Evolutionary conservation across 2,329 filamentous ascomycete species (phyloP).

Genomic region (Berkeleyomyces basicola): DNA sequence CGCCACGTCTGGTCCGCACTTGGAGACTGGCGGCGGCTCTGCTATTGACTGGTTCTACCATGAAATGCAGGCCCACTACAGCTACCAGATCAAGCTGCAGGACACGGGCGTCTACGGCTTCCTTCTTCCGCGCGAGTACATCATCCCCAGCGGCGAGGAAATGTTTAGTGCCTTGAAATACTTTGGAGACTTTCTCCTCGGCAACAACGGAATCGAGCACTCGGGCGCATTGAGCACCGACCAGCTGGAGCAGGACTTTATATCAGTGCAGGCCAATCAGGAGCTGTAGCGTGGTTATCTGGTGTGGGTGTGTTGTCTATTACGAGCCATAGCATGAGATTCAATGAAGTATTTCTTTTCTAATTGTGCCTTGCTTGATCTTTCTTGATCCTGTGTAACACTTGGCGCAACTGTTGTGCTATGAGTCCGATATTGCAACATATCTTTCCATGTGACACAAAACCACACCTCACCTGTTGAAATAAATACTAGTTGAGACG

Average conservation of each 20-base stretch:
- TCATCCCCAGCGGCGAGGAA: conserved; percentile 79
- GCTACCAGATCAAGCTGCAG: conserved; percentile 85
- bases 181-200: conserved; percentile 63
- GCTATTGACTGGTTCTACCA: conserved; percentile 94
- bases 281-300: not conserved
- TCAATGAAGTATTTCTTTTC: not conserved
- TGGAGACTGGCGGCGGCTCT: conserved; percentile 66
- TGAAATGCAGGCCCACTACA: conserved; percentile 62
- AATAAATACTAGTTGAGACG: no score
- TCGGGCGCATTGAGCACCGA: conserved; percentile 13
- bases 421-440: not conserved
- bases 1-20: conserved; percentile 22
- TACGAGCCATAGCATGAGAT: not conserved
- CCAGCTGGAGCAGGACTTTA: conserved; percentile 16
- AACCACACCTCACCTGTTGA: not conserved
- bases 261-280: conserved; percentile 1
- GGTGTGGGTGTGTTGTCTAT: not conserved
- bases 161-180: conserved; percentile 69
- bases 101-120: conserved; percentile 94
- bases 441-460: not conserved
- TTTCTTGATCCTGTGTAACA: no score
- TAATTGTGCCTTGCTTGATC: no score
- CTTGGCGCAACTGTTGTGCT: no score
- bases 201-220: conserved; percentile 49
- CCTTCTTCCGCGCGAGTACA: conserved; percentile 69